Percentiles rank a stretch among this genome's conserved stretches.
Conservation (phyloP, 495 filamentous ascomycete genomes). For the Talaromyces proteolyticus region DNA sequence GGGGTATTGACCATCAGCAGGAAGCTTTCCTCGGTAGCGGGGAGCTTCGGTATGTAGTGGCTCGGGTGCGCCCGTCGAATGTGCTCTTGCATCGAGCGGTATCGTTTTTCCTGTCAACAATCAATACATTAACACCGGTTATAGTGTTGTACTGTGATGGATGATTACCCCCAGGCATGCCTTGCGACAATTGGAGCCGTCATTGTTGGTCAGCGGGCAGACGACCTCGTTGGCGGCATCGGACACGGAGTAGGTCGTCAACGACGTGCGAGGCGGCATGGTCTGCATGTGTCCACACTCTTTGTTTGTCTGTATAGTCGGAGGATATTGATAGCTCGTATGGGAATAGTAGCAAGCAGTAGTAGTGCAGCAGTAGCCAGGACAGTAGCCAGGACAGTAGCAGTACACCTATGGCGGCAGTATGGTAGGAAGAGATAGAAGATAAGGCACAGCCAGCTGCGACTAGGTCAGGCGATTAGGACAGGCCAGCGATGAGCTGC, state of each 20-base stretch:
- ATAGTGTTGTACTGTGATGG: too few species aligned
- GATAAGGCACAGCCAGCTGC: too few species aligned
- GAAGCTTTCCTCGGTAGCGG: conserved; percentile 98
- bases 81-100: conserved; percentile 99
- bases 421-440: too few species aligned
- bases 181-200: conserved; percentile 96
- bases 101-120: conserved; percentile 77
- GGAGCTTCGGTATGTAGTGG: conserved; percentile 97
- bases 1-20: conserved; percentile 88
- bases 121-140: background rate
- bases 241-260: conserved; percentile 84
- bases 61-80: conserved; percentile 96
- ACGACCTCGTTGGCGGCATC: conserved; percentile 94
- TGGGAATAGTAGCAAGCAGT: too few species aligned
- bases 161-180: conserved; percentile 90
- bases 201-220: conserved; percentile 91
- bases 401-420: too few species aligned
- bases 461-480: too few species aligned
- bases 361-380: too few species aligned
- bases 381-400: too few species aligned
- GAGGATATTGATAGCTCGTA: too few species aligned
- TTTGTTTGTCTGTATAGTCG: too few species aligned
- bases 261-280: conserved; percentile 83
- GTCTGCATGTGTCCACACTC: conserved; percentile 43
- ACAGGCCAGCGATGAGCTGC: too few species aligned